Conservation (phyloP, 305 asterid species). For the Caryopteris hybrid region DNA sequence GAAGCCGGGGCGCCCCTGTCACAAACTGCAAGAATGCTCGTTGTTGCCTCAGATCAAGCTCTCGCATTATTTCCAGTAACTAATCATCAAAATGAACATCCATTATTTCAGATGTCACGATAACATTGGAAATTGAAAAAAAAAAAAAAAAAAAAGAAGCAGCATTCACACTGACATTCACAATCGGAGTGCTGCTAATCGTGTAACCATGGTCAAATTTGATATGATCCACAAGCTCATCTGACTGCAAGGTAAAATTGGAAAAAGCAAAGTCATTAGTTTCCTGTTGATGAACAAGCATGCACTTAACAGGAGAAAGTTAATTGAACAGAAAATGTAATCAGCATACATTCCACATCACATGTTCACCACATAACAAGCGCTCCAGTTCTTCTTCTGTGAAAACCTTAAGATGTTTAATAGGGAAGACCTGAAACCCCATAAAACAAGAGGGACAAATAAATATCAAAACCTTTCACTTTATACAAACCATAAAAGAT, state of each 20-base stretch:
- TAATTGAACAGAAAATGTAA: conserved; percentile 4
- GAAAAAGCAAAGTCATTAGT: conserved; percentile 9
- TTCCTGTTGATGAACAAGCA: conserved; percentile 3
- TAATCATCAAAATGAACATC: conserved; percentile 23
- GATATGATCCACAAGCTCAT: conserved; percentile 75
- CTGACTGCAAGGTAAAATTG: conserved; percentile 42
- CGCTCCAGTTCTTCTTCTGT: conserved; percentile 85
- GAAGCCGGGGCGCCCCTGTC: conserved; percentile 97
- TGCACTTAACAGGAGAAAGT: background rate
- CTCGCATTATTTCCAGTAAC: conserved; percentile 82
- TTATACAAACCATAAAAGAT: background rate
- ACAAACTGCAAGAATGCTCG: conserved; percentile 91
- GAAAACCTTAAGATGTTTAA: conserved; percentile 72
- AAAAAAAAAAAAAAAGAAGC: background rate
- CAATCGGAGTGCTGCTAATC: conserved; percentile 73
- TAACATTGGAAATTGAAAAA: background rate
- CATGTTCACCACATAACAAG: conserved; percentile 83
- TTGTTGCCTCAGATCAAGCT: conserved; percentile 75
- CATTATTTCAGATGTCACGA: background rate
- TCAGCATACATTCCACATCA: conserved; percentile 67
- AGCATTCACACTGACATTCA: conserved; percentile 46
- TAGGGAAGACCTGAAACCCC: conserved; percentile 73
- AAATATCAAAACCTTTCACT: background rate
- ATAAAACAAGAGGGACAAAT: background rate
- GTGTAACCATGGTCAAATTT: conserved; percentile 99